A percentile compares a stretch with the other conserved stretches of the same genome.
These are phyloP conservation scores for Fraxinus velutina DNA, from an alignment of 305 asterid species.

Conservation along the genomic window DNA sequence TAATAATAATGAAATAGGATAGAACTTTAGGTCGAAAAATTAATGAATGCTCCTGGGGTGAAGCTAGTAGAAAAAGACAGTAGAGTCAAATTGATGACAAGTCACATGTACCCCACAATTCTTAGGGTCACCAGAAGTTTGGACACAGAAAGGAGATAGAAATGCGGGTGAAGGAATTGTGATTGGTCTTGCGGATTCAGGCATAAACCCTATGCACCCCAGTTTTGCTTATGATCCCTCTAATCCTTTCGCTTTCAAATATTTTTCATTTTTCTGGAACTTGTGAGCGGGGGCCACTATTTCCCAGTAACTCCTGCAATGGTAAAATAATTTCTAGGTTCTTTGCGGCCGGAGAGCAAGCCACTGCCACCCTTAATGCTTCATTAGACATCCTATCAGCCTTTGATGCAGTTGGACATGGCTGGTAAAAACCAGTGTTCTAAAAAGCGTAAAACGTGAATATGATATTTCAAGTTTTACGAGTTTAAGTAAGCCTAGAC, in stretches of 20 bases:
- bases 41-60: conserved; percentile 47
- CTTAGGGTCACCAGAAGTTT: conserved; percentile 52
- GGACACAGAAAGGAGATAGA: conserved; percentile 57
- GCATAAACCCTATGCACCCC: conserved; percentile 69
- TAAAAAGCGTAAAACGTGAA: too few species aligned
- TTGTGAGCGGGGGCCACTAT: conserved; percentile 69
- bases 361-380: conserved; percentile 49
- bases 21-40: conserved; percentile 38
- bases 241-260: conserved; percentile 36
- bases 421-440: conserved; percentile 42
- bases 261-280: conserved; percentile 51
- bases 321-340: conserved; percentile 76
- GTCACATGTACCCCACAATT: conserved; percentile 52
- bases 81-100: conserved; percentile 70
- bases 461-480: too few species aligned
- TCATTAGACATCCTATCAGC: conserved; percentile 63
- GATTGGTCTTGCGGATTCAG: conserved; percentile 80
- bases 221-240: conserved; percentile 68
- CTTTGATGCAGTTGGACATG: conserved; percentile 83
- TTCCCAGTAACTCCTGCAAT: conserved; percentile 63
- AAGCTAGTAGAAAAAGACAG: conserved; percentile 67
- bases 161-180: conserved; percentile 83
- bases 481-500: too few species aligned
- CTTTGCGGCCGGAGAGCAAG: conserved; percentile 65
- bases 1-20: background rate